Evolutionary conservation across 2,329 filamentous ascomycete species (phyloP).

Genomic region (Sporothrix humicola): DNA sequence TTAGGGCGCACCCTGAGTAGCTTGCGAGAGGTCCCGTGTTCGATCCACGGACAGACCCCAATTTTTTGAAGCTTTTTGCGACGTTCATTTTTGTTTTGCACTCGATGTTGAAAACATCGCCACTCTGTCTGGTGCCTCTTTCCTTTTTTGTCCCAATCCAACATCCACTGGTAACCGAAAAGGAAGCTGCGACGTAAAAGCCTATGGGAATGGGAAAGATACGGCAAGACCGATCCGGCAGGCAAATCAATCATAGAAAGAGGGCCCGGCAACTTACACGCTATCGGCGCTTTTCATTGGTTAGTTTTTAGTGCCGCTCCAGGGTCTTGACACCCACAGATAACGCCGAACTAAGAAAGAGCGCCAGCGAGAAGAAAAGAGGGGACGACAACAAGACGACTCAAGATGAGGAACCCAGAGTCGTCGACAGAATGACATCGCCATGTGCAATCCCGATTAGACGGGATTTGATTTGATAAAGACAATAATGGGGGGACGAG

Average conservation of each 20-base stretch:
- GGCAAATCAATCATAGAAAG: neutral
- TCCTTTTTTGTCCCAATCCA: too few species aligned
- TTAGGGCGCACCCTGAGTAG: too few species aligned
- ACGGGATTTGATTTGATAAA: slow-evolving; percentile 10
- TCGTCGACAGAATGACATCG: neutral
- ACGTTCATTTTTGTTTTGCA: too few species aligned
- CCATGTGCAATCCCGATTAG: slow-evolving; percentile 14
- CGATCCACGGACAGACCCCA: too few species aligned
- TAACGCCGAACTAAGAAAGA: slow-evolving; percentile 1
- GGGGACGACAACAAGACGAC: neutral
- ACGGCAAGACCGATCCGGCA: neutral
- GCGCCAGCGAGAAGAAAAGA: neutral
- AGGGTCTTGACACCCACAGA: neutral
- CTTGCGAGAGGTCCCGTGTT: too few species aligned
- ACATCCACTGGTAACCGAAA: too few species aligned
- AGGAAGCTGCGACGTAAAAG: too few species aligned
- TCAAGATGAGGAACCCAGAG: neutral
- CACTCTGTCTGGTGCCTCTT: too few species aligned
- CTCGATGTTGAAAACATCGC: too few species aligned
- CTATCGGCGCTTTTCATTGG: slow-evolving; percentile 25
- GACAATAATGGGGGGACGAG: neutral
- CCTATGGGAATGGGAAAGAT: neutral
- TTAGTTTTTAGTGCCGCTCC: too few species aligned
- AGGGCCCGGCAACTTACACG: neutral
- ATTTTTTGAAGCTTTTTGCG: too few species aligned